These are phyloP conservation scores for Strobilomyces confusus DNA, from an alignment of 768 basidiomycete genomes.

Conservation along the genomic window DNA sequence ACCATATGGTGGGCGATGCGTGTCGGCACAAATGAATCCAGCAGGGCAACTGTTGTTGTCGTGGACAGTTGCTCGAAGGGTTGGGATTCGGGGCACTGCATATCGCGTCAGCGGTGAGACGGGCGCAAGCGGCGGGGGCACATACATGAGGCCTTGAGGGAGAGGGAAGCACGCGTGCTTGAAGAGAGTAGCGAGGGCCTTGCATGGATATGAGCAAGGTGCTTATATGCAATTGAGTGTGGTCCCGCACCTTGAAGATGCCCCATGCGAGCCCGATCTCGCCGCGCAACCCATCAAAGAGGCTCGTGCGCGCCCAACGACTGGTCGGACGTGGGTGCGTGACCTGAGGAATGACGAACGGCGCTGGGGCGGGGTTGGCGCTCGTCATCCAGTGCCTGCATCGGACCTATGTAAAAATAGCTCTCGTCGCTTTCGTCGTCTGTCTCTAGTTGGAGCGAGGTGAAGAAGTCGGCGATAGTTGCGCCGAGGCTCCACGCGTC, in stretches of 20 bases:
- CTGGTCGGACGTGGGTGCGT: slow-evolving; percentile 16
- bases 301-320: slow-evolving; percentile 42
- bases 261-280: slow-evolving; percentile 87
- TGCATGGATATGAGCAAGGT: no score
- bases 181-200: no score
- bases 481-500: slow-evolving; percentile 85
- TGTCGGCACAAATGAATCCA: no score
- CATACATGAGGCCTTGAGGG: no score
- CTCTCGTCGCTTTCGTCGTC: slow-evolving; percentile 33
- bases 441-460: slow-evolving; percentile 45
- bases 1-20: no score
- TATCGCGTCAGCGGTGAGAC: no score
- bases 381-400: slow-evolving; percentile 22
- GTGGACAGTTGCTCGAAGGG: no score
- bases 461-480: slow-evolving; percentile 78
- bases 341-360: slow-evolving; percentile 28
- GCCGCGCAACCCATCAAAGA: slow-evolving; percentile 71
- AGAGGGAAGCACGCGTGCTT: no score
- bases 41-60: no score
- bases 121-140: no score
- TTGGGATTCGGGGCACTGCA: no score
- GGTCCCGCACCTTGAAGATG: slow-evolving; percentile 78
- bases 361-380: slow-evolving; percentile 41
- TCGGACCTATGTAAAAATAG: slow-evolving; percentile 20
- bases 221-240: no score